Percentiles rank a stretch among this genome's conserved stretches.
phyloP scores from a whole-genome alignment of 2,329 filamentous ascomycete species.

The Magnaporthiopsis incrustans region DNA sequence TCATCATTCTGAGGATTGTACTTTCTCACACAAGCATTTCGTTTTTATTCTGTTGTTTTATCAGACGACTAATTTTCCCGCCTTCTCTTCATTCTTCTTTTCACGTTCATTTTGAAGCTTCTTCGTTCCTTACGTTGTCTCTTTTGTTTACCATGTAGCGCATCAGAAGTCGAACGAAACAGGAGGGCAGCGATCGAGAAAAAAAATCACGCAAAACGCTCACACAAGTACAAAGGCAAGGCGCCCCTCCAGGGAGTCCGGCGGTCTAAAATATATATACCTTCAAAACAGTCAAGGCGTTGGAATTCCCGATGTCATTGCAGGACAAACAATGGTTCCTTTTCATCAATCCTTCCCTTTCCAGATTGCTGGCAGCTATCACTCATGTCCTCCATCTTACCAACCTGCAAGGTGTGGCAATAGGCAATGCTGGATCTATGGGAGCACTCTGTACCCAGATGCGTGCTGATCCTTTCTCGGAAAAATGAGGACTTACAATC shows the following conservation, averaged over 20 bases:
- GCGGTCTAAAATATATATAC: background rate
- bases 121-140: slow-evolving; percentile 1
- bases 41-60: background rate
- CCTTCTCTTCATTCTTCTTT: background rate
- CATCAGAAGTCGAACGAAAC: background rate
- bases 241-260: background rate
- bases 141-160: background rate
- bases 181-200: background rate
- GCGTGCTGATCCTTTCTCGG: too few species aligned
- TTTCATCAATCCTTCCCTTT: background rate
- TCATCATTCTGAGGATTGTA: background rate
- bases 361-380: background rate
- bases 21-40: background rate
- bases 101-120: background rate
- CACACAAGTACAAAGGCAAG: background rate
- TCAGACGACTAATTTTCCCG: background rate
- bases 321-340: background rate
- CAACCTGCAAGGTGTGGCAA: too few species aligned
- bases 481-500: too few species aligned
- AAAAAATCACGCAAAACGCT: background rate
- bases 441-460: too few species aligned
- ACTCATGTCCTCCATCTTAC: background rate
- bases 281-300: background rate
- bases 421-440: too few species aligned
- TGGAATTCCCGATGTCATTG: background rate